A percentile compares a stretch with the other conserved stretches of the same genome.
phyloP scores from a whole-genome alignment of 108 stramenopile genomes.

The Nitzschia putrida region DNA sequence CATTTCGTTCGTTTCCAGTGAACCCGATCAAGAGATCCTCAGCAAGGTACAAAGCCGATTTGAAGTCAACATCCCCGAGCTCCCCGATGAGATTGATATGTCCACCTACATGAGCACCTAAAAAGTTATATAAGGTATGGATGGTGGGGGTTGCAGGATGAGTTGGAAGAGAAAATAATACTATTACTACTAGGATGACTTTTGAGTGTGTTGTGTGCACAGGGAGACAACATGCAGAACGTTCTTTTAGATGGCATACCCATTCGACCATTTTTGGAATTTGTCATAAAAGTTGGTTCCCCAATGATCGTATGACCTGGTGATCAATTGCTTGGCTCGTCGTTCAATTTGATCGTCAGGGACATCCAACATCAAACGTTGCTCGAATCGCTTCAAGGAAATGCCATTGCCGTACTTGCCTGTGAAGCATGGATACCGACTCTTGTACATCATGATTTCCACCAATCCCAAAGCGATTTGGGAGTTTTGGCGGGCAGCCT shows the following conservation, averaged over 20 bases:
- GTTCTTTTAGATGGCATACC: conserved; percentile 50
- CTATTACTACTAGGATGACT: neutral
- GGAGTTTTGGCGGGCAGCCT: conserved; percentile 74
- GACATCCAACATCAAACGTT: conserved; percentile 79
- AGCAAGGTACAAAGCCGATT: conserved; percentile 96
- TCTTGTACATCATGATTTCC: conserved; percentile 98
- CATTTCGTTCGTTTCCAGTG: conserved; percentile 95
- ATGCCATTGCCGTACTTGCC: conserved; percentile 81
- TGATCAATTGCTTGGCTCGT: conserved; percentile 65
- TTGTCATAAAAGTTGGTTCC: conserved; percentile 73
- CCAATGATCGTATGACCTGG: conserved; percentile 51
- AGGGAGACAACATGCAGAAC: neutral
- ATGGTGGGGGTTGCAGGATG: neutral
- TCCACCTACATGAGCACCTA: conserved; percentile 93
- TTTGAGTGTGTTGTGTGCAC: neutral
- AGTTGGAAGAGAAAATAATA: neutral
- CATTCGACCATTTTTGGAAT: conserved; percentile 60
- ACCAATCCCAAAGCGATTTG: conserved; percentile 88
- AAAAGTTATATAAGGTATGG: neutral
- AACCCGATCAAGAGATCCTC: conserved; percentile 92
- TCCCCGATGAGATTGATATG: conserved; percentile 97
- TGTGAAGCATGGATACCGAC: conserved; percentile 93
- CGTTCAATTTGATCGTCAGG: conserved; percentile 70
- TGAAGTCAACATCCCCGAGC: conserved; percentile 97
- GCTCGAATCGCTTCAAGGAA: conserved; percentile 72